phyloP scores from a whole-genome alignment of 2,329 filamentous ascomycete species.

The Alternaria gansuensis region DNA sequence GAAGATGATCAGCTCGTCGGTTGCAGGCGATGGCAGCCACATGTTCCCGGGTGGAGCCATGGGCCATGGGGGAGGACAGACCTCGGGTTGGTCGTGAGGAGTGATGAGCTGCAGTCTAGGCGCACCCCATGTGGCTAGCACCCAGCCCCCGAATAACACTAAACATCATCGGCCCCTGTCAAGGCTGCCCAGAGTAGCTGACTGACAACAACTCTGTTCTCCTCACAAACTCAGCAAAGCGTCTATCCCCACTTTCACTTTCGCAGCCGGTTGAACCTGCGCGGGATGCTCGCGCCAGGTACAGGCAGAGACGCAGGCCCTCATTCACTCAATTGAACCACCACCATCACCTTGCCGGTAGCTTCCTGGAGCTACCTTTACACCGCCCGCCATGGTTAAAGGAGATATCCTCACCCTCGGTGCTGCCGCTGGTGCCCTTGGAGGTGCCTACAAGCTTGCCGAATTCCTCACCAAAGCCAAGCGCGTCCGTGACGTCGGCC shows the following conservation, averaged over 20 bases:
- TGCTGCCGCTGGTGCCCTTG: slow-evolving; percentile 46
- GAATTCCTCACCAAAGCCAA: slow-evolving; percentile 51
- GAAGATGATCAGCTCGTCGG: slow-evolving; percentile 13
- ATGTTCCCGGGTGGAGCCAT: slow-evolving; percentile 19
- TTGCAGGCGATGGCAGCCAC: slow-evolving; percentile 8
- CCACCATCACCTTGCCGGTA: slow-evolving; percentile 17
- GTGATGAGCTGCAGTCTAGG: slow-evolving; percentile 24
- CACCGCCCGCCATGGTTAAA: slow-evolving; percentile 43
- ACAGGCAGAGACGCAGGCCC: slow-evolving; percentile 40
- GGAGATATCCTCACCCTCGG: slow-evolving; percentile 46
- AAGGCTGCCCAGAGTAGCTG: slow-evolving; percentile 19
- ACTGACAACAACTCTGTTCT: slow-evolving; percentile 22
- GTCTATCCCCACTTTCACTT: slow-evolving; percentile 28
- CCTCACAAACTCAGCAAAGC: slow-evolving; percentile 33
- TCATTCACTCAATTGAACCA: slow-evolving; percentile 33
- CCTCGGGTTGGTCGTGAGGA: slow-evolving; percentile 34
- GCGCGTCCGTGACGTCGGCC: slow-evolving; percentile 49
- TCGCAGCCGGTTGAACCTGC: slow-evolving; percentile 34
- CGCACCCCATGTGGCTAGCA: slow-evolving; percentile 25
- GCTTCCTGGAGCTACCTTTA: slow-evolving; percentile 16
- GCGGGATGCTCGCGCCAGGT: slow-evolving; percentile 48
- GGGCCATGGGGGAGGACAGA: slow-evolving; percentile 17
- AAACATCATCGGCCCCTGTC: slow-evolving; percentile 18
- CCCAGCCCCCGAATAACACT: slow-evolving; percentile 33
- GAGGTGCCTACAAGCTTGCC: slow-evolving; percentile 51